Evolutionary conservation across 106 monocot genomes (phyloP).

Genomic region (Xerophyta viscosa): DNA sequence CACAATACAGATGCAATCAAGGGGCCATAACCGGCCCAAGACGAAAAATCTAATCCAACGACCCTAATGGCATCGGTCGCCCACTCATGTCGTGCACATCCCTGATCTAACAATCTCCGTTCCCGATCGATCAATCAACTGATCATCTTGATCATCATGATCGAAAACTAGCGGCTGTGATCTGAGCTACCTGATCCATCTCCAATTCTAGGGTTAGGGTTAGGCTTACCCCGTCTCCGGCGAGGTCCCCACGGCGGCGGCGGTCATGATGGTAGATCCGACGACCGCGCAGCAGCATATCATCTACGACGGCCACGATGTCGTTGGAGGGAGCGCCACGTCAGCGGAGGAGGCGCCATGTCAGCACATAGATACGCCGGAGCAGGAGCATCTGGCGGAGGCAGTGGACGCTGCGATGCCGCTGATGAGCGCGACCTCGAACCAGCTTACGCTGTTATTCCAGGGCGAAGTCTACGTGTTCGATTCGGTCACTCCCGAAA

Average conservation of each 20-base stretch:
- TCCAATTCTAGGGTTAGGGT: conserved; percentile 11
- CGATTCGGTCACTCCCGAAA: conserved; percentile 82
- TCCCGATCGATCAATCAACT: too few relatives aligned
- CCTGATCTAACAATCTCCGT: too few relatives aligned
- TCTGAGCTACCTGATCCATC: not conserved
- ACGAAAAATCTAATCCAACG: too few relatives aligned
- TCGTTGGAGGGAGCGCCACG: too few relatives aligned
- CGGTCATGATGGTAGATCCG: not conserved
- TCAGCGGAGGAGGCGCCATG: too few relatives aligned
- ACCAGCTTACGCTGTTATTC: conserved; percentile 83
- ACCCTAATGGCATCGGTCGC: too few relatives aligned
- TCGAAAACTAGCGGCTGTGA: conserved; percentile 1
- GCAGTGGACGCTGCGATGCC: conserved; percentile 38
- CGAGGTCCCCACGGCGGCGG: conserved; percentile 1
- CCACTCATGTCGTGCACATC: too few relatives aligned
- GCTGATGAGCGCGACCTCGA: conserved; percentile 32
- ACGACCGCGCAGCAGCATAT: too few relatives aligned
- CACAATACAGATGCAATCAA: too few relatives aligned
- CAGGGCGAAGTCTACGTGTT: conserved; percentile 93
- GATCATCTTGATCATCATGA: not conserved
- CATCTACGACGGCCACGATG: too few relatives aligned
- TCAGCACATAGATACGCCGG: not conserved
- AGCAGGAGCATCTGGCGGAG: conserved; percentile 23
- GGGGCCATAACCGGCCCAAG: too few relatives aligned
- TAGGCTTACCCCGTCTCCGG: conserved; percentile 11